Conservation (phyloP, 345 rosid species). For the Aegle marmelos region DNA sequence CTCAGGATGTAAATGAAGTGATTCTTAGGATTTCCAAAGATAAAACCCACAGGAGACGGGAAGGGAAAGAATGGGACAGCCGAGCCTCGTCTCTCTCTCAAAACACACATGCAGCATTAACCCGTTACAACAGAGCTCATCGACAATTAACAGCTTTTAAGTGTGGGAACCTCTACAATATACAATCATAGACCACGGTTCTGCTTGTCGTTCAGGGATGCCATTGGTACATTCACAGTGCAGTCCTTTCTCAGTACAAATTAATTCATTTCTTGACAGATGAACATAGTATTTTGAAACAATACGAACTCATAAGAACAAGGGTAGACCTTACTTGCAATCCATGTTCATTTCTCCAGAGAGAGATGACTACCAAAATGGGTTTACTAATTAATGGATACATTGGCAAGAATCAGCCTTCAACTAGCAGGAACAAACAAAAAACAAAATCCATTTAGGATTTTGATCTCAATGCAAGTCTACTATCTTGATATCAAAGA, state of each 20-base stretch:
- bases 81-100: background rate
- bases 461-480: constrained; percentile 63
- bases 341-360: constrained; percentile 11
- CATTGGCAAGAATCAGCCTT: background rate
- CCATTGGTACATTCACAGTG: background rate
- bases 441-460: constrained; percentile 31
- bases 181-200: background rate
- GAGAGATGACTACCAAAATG: background rate
- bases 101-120: background rate
- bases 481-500: constrained; percentile 84
- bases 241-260: background rate
- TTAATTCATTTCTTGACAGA: background rate
- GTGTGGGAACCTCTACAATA: background rate
- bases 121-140: background rate
- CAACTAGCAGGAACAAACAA: background rate
- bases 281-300: background rate
- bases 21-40: background rate
- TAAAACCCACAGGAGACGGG: background rate
- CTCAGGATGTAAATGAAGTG: background rate
- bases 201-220: background rate
- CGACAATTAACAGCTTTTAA: background rate
- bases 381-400: background rate
- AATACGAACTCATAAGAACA: constrained; percentile 10
- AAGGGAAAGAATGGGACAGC: too few relatives aligned
- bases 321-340: constrained; percentile 5